Conservation (phyloP, 768 basidiomycete genomes). For the Agaricus bisporus region DNA sequence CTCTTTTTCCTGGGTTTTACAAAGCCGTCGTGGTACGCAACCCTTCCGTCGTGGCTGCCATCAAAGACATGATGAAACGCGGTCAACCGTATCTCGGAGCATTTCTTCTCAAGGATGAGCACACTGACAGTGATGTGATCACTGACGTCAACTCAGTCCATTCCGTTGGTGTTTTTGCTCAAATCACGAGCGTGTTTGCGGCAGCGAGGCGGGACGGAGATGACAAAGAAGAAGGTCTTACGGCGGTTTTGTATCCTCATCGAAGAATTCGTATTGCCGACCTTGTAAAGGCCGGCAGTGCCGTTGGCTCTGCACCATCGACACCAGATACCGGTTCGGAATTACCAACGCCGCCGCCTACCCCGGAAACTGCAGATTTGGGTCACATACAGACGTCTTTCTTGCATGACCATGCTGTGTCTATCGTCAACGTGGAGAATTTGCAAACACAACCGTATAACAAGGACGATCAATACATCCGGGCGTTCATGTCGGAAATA, state of each 20-base stretch:
- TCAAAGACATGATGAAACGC: constrained; percentile 95
- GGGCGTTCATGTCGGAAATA: constrained; percentile 94
- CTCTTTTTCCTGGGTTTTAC: constrained; percentile 97
- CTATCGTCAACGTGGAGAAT: constrained; percentile 86
- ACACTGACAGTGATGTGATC: constrained; percentile 89
- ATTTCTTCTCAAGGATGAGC: constrained; percentile 92
- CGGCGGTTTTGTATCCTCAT: constrained; percentile 92
- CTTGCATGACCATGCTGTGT: constrained; percentile 75
- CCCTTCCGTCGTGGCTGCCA: constrained; percentile 84
- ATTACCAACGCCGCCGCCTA: not conserved
- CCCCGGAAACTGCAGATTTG: constrained; percentile 14
- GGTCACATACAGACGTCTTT: constrained; percentile 79
- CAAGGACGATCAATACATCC: constrained; percentile 92
- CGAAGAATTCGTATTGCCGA: constrained; percentile 85
- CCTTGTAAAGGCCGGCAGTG: constrained; percentile 62
- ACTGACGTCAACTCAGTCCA: constrained; percentile 85
- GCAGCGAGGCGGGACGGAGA: constrained; percentile 47
- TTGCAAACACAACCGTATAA: constrained; percentile 75
- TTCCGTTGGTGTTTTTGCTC: constrained; percentile 92
- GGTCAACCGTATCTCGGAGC: constrained; percentile 97
- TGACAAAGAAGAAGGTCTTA: constrained; percentile 83
- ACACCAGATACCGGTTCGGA: not conserved
- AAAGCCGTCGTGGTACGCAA: constrained; percentile 94
- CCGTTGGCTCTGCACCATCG: constrained; percentile 1
- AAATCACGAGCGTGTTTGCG: constrained; percentile 90